Conservation (phyloP, 768 basidiomycete genomes). For the Imleria badia region DNA sequence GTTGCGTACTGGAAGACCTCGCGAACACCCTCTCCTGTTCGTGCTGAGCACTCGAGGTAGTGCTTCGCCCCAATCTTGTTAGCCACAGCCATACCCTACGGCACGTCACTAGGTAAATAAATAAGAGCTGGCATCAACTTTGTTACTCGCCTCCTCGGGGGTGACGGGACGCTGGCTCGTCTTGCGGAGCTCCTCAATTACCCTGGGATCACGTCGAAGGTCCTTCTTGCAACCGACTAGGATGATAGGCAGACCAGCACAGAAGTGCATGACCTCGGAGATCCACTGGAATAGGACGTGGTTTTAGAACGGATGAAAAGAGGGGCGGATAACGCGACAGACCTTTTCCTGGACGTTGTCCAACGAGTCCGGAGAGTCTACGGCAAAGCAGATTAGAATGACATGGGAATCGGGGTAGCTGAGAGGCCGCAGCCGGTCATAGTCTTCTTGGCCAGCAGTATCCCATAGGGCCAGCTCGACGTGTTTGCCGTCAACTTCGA, state of each 20-base stretch:
- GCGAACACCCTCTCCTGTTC: slow-evolving; percentile 93
- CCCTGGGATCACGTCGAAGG: slow-evolving; percentile 87
- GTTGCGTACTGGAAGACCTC: slow-evolving; percentile 99
- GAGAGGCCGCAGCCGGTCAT: slow-evolving; percentile 96
- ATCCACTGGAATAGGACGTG: slow-evolving; percentile 71
- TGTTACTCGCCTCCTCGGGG: slow-evolving; percentile 73
- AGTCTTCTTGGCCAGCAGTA: slow-evolving; percentile 99
- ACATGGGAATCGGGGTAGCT: slow-evolving; percentile 99
- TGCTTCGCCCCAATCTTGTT: slow-evolving; percentile 97
- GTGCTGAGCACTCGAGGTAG: slow-evolving; percentile 97
- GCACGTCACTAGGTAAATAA: not conserved
- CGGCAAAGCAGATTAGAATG: slow-evolving; percentile 98
- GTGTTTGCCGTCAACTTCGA: slow-evolving; percentile 97
- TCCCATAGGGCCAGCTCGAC: slow-evolving; percentile 99
- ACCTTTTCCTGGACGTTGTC: slow-evolving; percentile 99
- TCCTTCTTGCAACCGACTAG: slow-evolving; percentile 99
- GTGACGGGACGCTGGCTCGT: slow-evolving; percentile 94
- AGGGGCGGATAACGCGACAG: slow-evolving; percentile 26
- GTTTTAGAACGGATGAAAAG: slow-evolving; percentile 7
- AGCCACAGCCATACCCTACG: slow-evolving; percentile 87
- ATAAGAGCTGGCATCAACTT: not conserved
- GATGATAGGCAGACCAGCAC: slow-evolving; percentile 90
- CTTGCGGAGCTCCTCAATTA: slow-evolving; percentile 92
- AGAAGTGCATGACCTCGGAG: slow-evolving; percentile 98
- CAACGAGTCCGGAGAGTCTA: slow-evolving; percentile 96